These are phyloP conservation scores for Gentiana macrophylla DNA, from an alignment of 257 asterid genomes.

Conservation along the genomic window DNA sequence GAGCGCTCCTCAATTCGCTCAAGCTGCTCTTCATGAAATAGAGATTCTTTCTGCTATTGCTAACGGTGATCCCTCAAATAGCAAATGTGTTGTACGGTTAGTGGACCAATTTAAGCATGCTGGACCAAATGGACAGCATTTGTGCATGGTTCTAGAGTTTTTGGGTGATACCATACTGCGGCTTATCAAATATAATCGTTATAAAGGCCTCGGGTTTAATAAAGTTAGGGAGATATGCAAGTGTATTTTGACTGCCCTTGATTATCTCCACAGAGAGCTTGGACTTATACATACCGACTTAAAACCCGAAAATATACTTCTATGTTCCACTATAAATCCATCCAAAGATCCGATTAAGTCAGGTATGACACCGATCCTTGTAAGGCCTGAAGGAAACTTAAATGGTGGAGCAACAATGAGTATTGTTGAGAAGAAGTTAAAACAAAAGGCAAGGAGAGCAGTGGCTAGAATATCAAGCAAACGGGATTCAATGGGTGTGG, in stretches of 20 bases:
- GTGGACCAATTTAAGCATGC: constrained; percentile 83
- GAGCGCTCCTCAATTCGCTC: constrained; percentile 92
- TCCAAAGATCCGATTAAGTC: constrained; percentile 82
- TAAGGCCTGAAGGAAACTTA: constrained; percentile 62
- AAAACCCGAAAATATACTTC: constrained; percentile 91
- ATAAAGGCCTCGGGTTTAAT: constrained; percentile 68
- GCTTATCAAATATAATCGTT: constrained; percentile 65
- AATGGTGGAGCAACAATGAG: constrained; percentile 53
- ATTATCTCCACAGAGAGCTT: constrained; percentile 74
- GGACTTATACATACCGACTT: constrained; percentile 85
- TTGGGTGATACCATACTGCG: constrained; percentile 89
- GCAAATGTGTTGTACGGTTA: constrained; percentile 57
- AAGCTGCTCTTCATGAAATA: constrained; percentile 94
- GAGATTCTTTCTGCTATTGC: constrained; percentile 78
- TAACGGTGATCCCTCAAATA: constrained; percentile 57
- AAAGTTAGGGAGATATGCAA: constrained; percentile 87
- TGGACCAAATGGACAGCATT: constrained; percentile 98
- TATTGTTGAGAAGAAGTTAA: constrained; percentile 72
- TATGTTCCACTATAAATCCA: constrained; percentile 69
- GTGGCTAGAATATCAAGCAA: constrained; percentile 82
- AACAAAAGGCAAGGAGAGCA: constrained; percentile 92
- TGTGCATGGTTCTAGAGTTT: constrained; percentile 95
- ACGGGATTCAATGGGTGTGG: constrained; percentile 59
- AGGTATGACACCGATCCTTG: constrained; percentile 65
- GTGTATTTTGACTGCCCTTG: constrained; percentile 81